These are phyloP conservation scores for Chenopodium suecicum DNA, from an alignment of 148 eudicot genomes.

Conservation along the genomic window DNA sequence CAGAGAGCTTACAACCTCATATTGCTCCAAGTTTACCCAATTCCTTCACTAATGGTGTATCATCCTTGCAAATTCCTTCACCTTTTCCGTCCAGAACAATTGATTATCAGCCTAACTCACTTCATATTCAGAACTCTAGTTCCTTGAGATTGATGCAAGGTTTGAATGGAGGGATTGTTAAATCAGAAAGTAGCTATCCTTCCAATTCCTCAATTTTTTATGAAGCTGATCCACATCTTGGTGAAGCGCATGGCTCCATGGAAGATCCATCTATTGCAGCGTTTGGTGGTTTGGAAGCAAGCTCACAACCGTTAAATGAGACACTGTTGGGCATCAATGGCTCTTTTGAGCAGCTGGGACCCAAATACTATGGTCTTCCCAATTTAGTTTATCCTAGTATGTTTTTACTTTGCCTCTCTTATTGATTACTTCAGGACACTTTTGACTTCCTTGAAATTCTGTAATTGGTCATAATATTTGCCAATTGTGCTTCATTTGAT, in stretches of 20 bases:
- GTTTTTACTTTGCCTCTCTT: constrained; percentile 21
- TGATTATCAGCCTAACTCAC: constrained; percentile 43
- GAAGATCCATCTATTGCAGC: constrained; percentile 54
- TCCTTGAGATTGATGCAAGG: constrained; percentile 52
- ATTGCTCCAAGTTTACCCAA: constrained; percentile 39
- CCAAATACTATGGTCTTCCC: constrained; percentile 56
- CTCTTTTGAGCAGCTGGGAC: constrained; percentile 52
- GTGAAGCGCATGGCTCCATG: constrained; percentile 44
- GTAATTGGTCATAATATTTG: background rate
- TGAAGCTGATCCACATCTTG: constrained; percentile 43
- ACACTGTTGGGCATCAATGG: constrained; percentile 45
- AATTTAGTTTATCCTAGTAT: constrained; percentile 60
- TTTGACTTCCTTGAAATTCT: background rate
- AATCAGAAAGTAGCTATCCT: constrained; percentile 51
- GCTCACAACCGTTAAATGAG: constrained; percentile 50
- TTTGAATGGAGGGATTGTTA: constrained; percentile 53
- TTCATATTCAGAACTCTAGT: constrained; percentile 56
- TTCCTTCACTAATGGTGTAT: constrained; percentile 53
- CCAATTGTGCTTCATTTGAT: background rate
- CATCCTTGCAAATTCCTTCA: constrained; percentile 45
- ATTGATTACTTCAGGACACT: background rate
- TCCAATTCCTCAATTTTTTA: constrained; percentile 42
- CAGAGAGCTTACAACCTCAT: constrained; percentile 52
- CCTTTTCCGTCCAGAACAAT: constrained; percentile 40
- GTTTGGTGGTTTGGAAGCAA: constrained; percentile 52